These are phyloP conservation scores for Tilletia indica DNA, from an alignment of 1,284 basidiomycete genomes.

Conservation along the genomic window DNA sequence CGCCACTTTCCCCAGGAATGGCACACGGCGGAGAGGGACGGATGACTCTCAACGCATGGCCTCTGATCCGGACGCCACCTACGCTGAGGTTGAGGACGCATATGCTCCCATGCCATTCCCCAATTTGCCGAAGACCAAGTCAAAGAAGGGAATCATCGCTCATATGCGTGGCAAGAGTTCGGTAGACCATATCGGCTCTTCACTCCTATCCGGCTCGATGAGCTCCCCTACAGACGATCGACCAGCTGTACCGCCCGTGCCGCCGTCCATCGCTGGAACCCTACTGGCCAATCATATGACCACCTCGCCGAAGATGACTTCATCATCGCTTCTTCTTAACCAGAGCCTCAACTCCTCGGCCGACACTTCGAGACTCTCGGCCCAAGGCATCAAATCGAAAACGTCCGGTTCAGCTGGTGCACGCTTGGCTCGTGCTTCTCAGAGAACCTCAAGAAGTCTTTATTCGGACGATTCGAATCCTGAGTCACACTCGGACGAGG, in stretches of 20 bases:
- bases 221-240: not conserved
- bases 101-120: not conserved
- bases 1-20: not conserved
- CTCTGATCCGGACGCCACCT: not conserved
- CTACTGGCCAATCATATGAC: not conserved
- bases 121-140: not conserved
- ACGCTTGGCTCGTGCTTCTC: too few relatives aligned
- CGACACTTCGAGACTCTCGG: too few relatives aligned
- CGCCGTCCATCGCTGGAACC: not conserved
- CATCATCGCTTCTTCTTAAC: not conserved
- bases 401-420: too few relatives aligned
- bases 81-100: not conserved
- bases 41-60: not conserved
- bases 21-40: too few relatives aligned
- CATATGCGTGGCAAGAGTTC: not conserved
- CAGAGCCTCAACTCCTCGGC: too few relatives aligned
- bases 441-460: too few relatives aligned
- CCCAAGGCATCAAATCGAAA: too few relatives aligned
- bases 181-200: not conserved
- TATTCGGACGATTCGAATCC: too few relatives aligned
- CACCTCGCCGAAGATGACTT: not conserved
- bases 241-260: not conserved
- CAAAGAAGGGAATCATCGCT: not conserved
- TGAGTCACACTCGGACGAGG: too few relatives aligned
- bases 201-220: not conserved